A percentile compares a stretch with the other conserved stretches of the same genome.
Evolutionary conservation across 2,329 filamentous ascomycete genomes (phyloP).

Genomic region (Diplodia sapinea): DNA sequence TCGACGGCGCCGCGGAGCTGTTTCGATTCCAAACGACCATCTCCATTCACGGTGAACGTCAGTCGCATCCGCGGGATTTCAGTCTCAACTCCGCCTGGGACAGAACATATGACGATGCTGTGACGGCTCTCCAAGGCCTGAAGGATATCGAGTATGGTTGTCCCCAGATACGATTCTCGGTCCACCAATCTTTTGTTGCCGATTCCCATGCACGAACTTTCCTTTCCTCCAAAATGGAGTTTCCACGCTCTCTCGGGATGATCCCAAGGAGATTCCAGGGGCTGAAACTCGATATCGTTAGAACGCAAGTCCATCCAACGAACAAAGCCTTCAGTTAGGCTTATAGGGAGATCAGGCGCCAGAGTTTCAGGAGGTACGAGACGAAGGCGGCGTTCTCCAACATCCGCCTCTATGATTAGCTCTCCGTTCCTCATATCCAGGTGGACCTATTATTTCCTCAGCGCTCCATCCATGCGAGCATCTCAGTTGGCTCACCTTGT

Average conservation of each 20-base stretch:
- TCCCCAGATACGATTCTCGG: not conserved
- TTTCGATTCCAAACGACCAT: slow-evolving; percentile 45
- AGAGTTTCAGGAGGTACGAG: too few species aligned
- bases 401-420: too few species aligned
- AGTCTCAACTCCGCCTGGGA: slow-evolving; percentile 36
- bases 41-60: slow-evolving; percentile 51
- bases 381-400: too few species aligned
- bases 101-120: not conserved
- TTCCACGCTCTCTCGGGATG: too few species aligned
- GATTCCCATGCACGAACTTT: not conserved
- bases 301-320: too few species aligned
- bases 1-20: slow-evolving; percentile 58
- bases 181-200: slow-evolving; percentile 31
- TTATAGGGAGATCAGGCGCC: too few species aligned
- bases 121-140: not conserved
- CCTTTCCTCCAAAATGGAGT: not conserved
- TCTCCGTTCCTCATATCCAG: too few species aligned
- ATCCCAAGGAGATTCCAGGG: too few species aligned
- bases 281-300: too few species aligned
- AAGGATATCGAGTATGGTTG: not conserved
- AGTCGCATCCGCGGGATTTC: slow-evolving; percentile 57
- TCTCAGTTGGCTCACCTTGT: not conserved
- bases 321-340: too few species aligned
- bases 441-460: too few species aligned
- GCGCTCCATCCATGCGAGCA: too few species aligned